Evolutionary conservation across 768 basidiomycete genomes (phyloP).

Genomic region (Lyophyllum shimeji): DNA sequence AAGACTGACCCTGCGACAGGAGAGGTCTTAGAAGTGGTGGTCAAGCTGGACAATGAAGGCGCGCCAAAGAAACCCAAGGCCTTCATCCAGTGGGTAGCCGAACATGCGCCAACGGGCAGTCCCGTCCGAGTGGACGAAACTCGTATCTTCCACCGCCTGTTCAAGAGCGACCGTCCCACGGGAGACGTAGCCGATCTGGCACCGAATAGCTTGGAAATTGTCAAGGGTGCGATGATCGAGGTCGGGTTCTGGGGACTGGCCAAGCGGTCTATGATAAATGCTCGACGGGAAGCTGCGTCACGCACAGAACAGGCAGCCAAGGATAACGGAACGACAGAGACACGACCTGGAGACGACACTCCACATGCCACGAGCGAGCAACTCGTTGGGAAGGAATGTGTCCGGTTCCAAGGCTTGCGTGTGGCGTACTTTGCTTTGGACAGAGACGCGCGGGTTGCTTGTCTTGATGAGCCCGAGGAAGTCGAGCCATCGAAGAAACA

Average conservation of each 20-base stretch:
- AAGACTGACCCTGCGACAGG: constrained; percentile 73
- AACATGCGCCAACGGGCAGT: constrained; percentile 73
- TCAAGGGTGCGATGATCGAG: constrained; percentile 83
- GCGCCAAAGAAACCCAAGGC: constrained; percentile 80
- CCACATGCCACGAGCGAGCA: constrained; percentile 77
- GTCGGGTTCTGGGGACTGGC: constrained; percentile 87
- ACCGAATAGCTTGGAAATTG: constrained; percentile 75
- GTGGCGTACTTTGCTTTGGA: constrained; percentile 96
- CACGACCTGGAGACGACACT: constrained; percentile 45
- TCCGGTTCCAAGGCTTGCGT: constrained; percentile 95
- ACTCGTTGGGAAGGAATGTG: constrained; percentile 85
- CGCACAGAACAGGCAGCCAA: constrained; percentile 63
- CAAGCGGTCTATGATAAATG: constrained; percentile 61
- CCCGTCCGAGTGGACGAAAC: constrained; percentile 88
- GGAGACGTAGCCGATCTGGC: constrained; percentile 87
- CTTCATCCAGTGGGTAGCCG: constrained; percentile 97
- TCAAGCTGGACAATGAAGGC: constrained; percentile 72
- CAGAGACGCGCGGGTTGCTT: constrained; percentile 72
- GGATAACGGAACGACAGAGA: constrained; percentile 35
- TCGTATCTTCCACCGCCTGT: constrained; percentile 88
- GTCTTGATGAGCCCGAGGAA: constrained; percentile 54
- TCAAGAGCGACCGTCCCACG: constrained; percentile 90
- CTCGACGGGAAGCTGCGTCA: constrained; percentile 60
- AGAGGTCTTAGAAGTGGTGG: constrained; percentile 75
- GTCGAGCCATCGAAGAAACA: constrained; percentile 45